Evolutionary conservation across 345 rosid species (phyloP), one percentile per base, ranked within the genome.

Genomic region (Eucalyptus grandis): DNA sequence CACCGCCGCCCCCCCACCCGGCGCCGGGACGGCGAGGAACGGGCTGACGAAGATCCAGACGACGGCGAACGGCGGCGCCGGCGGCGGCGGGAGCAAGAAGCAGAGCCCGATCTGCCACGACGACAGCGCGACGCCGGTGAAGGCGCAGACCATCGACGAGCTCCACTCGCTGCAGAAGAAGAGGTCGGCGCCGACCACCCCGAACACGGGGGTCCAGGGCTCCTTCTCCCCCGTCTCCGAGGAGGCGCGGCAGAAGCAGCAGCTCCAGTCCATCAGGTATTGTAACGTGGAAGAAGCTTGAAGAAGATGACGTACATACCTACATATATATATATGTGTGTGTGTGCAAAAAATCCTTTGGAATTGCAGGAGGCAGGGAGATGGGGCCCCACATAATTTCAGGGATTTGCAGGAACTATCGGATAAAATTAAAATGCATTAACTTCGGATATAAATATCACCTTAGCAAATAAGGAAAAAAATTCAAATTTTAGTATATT

Each of bases 241-340:
- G 26, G 96, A 95, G 43, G 96, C 94, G 49, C 98, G 99, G 83
- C 97, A 95, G 53, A 95, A 93, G 90, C 95, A 92, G 92, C 99
- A 98, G 93, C 98, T 98, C 81, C 98, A 97, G 92, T 98, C 99
- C 81, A 98, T 98, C 94, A 96, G 99, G 99, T 96, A 88, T 58
- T 11, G 37, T 26, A 21, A 85, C 30, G 69, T 46, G 10, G n/a
- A 58, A 56, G 62, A 53, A 72, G 58, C 9, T 19, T 3, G 82
- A 37, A 62, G 72, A 62, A 13, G 72, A 62, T 14, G 34, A 58
- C 58, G 26, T 53, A 3, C 58, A 21, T 53, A 53, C 26, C 24
- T 53, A 53, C 2, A 53, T 53, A 53, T 2, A 53, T 53, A 53
- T 21, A 21, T 53, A 53, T 26, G n/a, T n/a, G n/a, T n/a, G n/a